These are phyloP conservation scores for Epichloe gansuensis DNA, from an alignment of 2,329 filamentous ascomycete genomes.

Conservation along the genomic window DNA sequence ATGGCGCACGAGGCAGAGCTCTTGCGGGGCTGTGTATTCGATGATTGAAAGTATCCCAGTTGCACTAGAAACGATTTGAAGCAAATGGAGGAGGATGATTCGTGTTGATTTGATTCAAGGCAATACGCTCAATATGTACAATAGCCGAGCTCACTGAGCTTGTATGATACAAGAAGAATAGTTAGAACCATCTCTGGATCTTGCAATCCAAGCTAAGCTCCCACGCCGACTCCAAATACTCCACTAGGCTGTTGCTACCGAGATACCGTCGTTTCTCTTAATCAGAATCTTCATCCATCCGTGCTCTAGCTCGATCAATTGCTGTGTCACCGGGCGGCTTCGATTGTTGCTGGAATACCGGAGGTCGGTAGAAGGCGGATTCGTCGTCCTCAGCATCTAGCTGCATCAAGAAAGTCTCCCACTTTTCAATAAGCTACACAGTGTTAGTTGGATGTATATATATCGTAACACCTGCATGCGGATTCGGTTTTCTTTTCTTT, in stretches of 20 bases:
- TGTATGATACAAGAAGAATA: constrained; percentile 21
- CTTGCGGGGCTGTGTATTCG: background rate
- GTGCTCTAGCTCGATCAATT: constrained; percentile 44
- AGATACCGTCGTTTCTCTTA: constrained; percentile 19
- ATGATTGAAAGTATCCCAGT: background rate
- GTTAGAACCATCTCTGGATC: constrained; percentile 14
- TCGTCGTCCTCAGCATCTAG: constrained; percentile 88
- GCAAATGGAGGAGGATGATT: background rate
- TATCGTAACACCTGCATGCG: background rate
- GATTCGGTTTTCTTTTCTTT: too few species aligned
- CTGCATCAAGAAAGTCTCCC: constrained; percentile 97
- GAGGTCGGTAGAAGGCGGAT: constrained; percentile 50
- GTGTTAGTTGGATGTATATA: background rate
- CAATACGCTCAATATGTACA: constrained; percentile 20
- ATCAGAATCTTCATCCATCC: constrained; percentile 44
- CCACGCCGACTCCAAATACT: constrained; percentile 2
- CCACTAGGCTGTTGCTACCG: constrained; percentile 5
- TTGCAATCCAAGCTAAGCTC: constrained; percentile 4
- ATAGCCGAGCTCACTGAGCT: constrained; percentile 18
- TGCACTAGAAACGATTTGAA: background rate
- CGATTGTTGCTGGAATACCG: constrained; percentile 38
- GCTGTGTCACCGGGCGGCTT: constrained; percentile 44
- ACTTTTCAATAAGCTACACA: constrained; percentile 61
- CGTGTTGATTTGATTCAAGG: background rate
- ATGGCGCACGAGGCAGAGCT: background rate